These are phyloP conservation scores for Paraglomus brasilianum DNA, from an alignment of 192 early-diverging fungal species.

Conservation along the genomic window DNA sequence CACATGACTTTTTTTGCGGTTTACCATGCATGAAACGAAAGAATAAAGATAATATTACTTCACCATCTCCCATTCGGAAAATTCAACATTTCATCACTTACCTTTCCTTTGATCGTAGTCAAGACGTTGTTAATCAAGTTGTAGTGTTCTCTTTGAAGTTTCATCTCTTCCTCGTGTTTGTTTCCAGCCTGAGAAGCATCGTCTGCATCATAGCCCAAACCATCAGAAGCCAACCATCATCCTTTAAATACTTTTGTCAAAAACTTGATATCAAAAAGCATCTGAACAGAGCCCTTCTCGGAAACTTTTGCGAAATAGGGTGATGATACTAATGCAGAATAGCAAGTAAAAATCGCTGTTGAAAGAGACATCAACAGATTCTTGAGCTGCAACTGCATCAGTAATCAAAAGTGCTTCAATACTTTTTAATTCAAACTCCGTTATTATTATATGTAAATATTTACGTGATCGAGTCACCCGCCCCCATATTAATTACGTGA, in stretches of 20 bases:
- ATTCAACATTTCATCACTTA: conserved; percentile 14
- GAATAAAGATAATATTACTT: neutral
- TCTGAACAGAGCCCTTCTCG: conserved; percentile 59
- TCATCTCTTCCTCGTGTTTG: neutral
- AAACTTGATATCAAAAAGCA: conserved; percentile 64
- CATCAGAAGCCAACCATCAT: neutral
- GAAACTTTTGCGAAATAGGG: conserved; percentile 29
- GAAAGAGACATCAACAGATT: conserved; percentile 29
- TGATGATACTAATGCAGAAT: conserved; percentile 21
- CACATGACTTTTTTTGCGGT: too few species aligned
- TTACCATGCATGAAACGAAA: too few species aligned
- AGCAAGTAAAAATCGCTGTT: conserved; percentile 25
- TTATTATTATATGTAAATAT: too few species aligned
- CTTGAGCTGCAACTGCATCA: conserved; percentile 4
- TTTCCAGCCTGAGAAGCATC: conserved; percentile 20
- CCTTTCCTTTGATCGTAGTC: conserved; percentile 34
- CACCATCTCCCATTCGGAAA: neutral
- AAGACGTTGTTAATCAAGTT: conserved; percentile 27
- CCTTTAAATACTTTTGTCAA: conserved; percentile 50
- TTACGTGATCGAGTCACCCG: too few species aligned
- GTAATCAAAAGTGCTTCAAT: too few species aligned
- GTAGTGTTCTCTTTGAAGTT: neutral
- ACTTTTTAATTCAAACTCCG: too few species aligned
- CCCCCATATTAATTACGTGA: too few species aligned
- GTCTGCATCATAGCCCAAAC: neutral